Percentiles rank a stretch among this genome's conserved stretches.
Evolutionary conservation across 176 grass and related monocot genomes (phyloP).

Genomic region (Pontederia paniculata): DNA sequence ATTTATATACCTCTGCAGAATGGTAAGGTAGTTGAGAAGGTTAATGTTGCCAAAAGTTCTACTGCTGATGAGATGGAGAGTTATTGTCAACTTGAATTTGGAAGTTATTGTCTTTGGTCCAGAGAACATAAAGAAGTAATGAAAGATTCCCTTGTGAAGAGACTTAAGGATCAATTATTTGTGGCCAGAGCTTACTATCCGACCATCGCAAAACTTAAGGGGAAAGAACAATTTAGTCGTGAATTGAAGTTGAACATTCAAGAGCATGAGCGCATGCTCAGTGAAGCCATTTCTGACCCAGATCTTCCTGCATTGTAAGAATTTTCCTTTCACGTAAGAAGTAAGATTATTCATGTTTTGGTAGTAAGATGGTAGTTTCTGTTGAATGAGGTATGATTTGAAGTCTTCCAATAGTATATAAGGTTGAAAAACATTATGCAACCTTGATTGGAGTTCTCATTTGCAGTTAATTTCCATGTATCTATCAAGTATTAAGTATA

Average conservation of each 20-base stretch:
- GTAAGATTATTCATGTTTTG: no score
- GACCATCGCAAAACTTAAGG: constrained; percentile 58
- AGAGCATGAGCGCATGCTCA: constrained; percentile 75
- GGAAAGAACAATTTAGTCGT: constrained; percentile 41
- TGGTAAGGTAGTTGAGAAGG: neutral
- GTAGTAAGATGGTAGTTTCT: no score
- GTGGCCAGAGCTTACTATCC: constrained; percentile 77
- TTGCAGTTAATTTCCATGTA: no score
- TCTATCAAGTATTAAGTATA: no score
- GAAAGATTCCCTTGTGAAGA: constrained; percentile 53
- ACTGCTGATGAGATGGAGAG: constrained; percentile 16
- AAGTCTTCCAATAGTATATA: no score
- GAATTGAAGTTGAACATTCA: constrained; percentile 76
- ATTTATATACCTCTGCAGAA: neutral
- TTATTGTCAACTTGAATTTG: constrained; percentile 63
- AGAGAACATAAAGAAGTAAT: constrained; percentile 59
- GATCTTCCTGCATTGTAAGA: constrained; percentile 33
- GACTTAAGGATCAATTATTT: constrained; percentile 77
- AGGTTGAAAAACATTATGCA: no score
- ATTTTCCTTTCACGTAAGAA: no score
- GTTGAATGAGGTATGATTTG: no score
- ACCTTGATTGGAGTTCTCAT: no score
- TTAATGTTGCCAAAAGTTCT: neutral
- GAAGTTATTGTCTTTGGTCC: constrained; percentile 84
- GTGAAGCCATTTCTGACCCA: constrained; percentile 56